Percentiles rank a stretch among this genome's conserved stretches.
phyloP scores from a whole-genome alignment of 352 stramenopile species.

The Phytophthora brassicae region DNA sequence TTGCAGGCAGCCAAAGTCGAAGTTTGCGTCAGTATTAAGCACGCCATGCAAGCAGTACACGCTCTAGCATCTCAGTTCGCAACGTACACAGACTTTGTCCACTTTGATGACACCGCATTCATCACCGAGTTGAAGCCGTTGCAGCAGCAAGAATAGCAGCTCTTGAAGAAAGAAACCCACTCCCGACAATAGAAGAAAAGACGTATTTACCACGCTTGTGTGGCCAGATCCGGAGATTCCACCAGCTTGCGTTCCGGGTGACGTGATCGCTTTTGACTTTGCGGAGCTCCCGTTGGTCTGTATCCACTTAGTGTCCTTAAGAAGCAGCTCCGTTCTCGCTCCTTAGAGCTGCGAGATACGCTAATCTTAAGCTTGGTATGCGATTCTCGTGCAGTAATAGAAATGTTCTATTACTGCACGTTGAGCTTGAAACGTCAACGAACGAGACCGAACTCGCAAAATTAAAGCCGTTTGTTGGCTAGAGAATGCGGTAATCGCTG shows the following conservation, averaged over 20 bases:
- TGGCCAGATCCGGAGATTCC: conserved; percentile 74
- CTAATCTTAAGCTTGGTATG: conserved; percentile 83
- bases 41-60: conserved; percentile 67
- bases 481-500: conserved; percentile 79
- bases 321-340: conserved; percentile 62
- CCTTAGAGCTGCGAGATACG: conserved; percentile 69
- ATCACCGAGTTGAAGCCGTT: conserved; percentile 57
- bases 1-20: conserved; percentile 55
- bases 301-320: conserved; percentile 67
- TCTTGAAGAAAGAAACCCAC: conserved; percentile 23
- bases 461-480: conserved; percentile 88
- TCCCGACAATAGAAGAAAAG: conserved; percentile 13
- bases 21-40: conserved; percentile 54
- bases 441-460: conserved; percentile 92
- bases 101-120: conserved; percentile 79
- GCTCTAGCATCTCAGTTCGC: conserved; percentile 71
- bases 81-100: conserved; percentile 82
- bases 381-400: conserved; percentile 74
- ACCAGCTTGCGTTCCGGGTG: conserved; percentile 64
- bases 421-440: conserved; percentile 90
- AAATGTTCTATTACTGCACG: conserved; percentile 88
- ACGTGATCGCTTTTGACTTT: conserved; percentile 70
- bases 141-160: conserved; percentile 36
- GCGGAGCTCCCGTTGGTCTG: conserved; percentile 81
- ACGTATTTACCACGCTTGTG: conserved; percentile 55